Conservation (phyloP, 2,329 filamentous ascomycete species). For the Leptographium flavum region DNA sequence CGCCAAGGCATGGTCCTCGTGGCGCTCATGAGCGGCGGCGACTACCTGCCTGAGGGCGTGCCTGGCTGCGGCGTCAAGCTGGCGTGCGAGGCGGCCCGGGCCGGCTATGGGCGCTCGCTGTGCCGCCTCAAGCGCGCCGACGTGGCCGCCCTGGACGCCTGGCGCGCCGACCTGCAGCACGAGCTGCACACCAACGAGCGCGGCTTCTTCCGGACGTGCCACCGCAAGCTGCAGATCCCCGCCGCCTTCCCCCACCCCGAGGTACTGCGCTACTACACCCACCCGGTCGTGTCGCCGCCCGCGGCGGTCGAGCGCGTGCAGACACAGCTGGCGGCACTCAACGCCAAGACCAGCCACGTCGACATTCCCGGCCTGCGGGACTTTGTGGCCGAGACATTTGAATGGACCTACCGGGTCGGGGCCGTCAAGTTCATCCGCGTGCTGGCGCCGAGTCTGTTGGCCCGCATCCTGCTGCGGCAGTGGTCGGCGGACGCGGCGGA, state of each 20-base stretch:
- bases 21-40: conserved; percentile 87
- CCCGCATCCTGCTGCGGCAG: conserved; percentile 31
- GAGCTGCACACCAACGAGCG: conserved; percentile 77
- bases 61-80: conserved; percentile 76
- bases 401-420: conserved; percentile 67
- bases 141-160: conserved; percentile 42
- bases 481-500: neutral
- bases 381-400: conserved; percentile 69
- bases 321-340: conserved; percentile 42
- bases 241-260: conserved; percentile 68
- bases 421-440: conserved; percentile 75
- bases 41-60: conserved; percentile 82
- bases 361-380: conserved; percentile 53
- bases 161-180: conserved; percentile 58
- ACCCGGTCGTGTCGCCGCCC: conserved; percentile 62
- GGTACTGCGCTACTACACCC: conserved; percentile 73
- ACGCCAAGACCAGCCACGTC: conserved; percentile 23
- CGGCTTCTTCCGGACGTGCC: conserved; percentile 63
- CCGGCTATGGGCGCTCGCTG: conserved; percentile 68
- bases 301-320: conserved; percentile 39
- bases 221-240: conserved; percentile 61
- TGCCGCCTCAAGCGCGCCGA: conserved; percentile 51
- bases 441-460: conserved; percentile 61
- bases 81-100: conserved; percentile 78
- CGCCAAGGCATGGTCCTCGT: conserved; percentile 86